A percentile compares a stretch with the other conserved stretches of the same genome.
phyloP scores from a whole-genome alignment of 2,329 filamentous ascomycete species.

The Penicillium sp. region DNA sequence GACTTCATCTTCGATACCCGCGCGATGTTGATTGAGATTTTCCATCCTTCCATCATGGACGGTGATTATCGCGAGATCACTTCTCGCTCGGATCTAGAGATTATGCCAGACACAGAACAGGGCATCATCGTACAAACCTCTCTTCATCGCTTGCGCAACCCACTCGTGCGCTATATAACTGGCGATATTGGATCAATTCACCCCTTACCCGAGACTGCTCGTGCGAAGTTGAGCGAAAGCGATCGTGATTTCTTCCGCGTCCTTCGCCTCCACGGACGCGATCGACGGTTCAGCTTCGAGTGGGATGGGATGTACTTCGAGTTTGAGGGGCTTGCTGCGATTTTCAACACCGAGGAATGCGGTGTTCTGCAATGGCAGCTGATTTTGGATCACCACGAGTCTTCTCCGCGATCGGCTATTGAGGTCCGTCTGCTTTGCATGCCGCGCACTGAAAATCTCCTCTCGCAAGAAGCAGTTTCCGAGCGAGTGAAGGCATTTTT shows the following conservation, averaged over 20 bases:
- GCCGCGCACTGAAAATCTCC: background rate
- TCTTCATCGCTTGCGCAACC: conserved; percentile 44
- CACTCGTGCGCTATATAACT: conserved; percentile 46
- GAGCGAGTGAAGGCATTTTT: background rate
- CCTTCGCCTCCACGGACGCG: conserved; percentile 44
- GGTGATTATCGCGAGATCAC: background rate
- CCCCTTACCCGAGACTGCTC: conserved; percentile 26
- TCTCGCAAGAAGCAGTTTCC: background rate
- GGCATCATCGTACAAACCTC: conserved; percentile 47
- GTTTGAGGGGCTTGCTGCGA: conserved; percentile 30
- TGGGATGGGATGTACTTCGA: conserved; percentile 44
- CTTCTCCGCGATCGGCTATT: background rate
- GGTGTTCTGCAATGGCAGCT: conserved; percentile 48
- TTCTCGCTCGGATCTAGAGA: background rate
- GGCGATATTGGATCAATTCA: conserved; percentile 48
- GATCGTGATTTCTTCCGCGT: conserved; percentile 32
- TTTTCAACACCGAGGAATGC: conserved; percentile 25
- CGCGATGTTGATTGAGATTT: background rate
- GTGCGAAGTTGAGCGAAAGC: conserved; percentile 14
- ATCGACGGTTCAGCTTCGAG: conserved; percentile 46
- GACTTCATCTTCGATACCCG: conserved; percentile 26
- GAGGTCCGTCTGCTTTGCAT: background rate
- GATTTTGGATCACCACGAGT: conserved; percentile 18
- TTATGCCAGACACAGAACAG: conserved; percentile 33
- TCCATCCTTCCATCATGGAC: background rate